Evolutionary conservation across 176 grass and related monocot genomes (phyloP).

Genomic region (Carex cristatella): DNA sequence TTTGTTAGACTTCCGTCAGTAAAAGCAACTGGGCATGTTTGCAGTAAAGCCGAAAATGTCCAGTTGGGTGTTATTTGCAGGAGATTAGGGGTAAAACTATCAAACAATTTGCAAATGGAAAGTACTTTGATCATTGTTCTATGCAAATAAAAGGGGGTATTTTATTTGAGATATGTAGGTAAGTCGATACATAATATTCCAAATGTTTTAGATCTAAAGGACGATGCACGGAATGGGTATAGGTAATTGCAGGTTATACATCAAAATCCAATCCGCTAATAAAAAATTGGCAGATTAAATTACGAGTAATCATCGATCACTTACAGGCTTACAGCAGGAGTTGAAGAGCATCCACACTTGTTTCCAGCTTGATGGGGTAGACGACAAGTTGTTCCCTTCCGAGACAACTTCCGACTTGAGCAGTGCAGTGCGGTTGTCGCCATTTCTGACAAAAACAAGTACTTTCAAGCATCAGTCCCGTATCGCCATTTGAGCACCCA

Average conservation of each 20-base stretch:
- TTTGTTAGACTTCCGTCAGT: background rate
- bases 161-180: too few relatives aligned
- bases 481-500: background rate
- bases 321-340: conserved; percentile 37
- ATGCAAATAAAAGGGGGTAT: too few relatives aligned
- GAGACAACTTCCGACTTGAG: conserved; percentile 69
- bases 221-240: background rate
- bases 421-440: conserved; percentile 36
- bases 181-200: too few relatives aligned
- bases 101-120: too few relatives aligned
- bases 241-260: background rate
- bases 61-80: background rate
- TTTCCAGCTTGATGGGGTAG: conserved; percentile 90
- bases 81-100: too few relatives aligned
- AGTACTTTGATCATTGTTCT: too few relatives aligned
- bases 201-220: background rate
- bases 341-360: conserved; percentile 48
- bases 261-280: background rate
- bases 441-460: background rate
- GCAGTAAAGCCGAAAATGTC: background rate
- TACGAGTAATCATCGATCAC: conserved; percentile 9
- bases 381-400: conserved; percentile 86
- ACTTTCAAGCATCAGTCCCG: background rate
- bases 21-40: background rate
- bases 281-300: background rate